These are phyloP conservation scores for Ilex paraguariensis DNA, from an alignment of 305 asterid species.

Conservation along the genomic window DNA sequence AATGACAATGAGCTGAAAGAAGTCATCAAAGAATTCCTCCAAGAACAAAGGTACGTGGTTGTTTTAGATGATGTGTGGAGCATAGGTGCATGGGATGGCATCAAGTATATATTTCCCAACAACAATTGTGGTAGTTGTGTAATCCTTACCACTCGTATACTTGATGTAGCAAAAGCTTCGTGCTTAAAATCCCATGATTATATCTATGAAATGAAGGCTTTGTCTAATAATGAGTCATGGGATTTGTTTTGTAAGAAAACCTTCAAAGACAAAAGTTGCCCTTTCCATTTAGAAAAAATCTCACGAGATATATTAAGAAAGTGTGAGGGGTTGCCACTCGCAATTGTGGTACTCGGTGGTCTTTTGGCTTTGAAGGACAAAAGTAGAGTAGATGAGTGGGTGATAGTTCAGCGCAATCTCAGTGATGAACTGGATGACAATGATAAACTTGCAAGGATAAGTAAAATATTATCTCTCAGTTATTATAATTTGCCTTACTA, in stretches of 20 bases:
- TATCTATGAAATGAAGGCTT: not conserved
- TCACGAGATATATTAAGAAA: no score
- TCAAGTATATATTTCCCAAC: conserved; percentile 9
- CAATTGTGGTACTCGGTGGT: no score
- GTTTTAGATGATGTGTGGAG: conserved; percentile 4
- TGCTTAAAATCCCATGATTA: not conserved
- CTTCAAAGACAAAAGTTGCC: not conserved
- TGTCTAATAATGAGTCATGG: conserved; percentile 14
- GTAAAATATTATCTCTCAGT: no score
- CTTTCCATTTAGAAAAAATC: no score
- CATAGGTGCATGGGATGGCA: conserved; percentile 7
- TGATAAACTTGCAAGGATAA: no score
- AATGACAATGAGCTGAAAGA: not conserved
- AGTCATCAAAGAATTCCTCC: no score
- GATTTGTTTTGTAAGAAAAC: conserved; percentile 13
- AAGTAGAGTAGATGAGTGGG: conserved; percentile 15
- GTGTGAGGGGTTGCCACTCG: no score
- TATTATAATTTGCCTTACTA: no score
- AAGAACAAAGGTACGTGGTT: no score
- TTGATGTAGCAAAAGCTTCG: not conserved
- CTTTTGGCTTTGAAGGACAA: not conserved
- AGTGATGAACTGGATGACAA: not conserved
- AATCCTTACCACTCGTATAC: no score
- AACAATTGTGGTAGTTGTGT: no score
- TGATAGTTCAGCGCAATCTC: conserved; percentile 10